phyloP scores from a whole-genome alignment of 139 green algal species.

The Chlorella ohadii region DNA sequence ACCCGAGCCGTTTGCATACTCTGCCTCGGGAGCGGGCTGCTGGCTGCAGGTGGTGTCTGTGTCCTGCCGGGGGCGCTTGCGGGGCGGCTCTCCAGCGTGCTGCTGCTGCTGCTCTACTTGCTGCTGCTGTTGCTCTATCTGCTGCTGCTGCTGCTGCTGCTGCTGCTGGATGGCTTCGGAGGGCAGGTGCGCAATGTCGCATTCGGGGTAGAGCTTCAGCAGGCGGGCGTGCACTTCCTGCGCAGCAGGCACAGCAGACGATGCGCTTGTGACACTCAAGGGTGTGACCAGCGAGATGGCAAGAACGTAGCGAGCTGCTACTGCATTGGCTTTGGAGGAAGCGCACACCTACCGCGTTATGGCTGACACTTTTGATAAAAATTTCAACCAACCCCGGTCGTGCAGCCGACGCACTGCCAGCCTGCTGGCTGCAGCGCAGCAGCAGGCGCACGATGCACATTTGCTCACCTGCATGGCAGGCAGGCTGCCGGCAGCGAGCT shows the following conservation, averaged over 20 bases:
- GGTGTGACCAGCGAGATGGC: too few species aligned
- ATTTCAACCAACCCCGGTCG: too few species aligned
- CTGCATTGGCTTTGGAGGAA: too few species aligned
- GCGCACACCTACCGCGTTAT: too few species aligned
- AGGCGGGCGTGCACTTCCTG: slow-evolving; percentile 79
- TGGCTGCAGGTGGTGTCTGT: not conserved
- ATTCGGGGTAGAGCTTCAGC: slow-evolving; percentile 75
- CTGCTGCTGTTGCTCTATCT: not conserved
- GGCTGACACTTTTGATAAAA: too few species aligned
- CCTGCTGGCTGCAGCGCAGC: not conserved
- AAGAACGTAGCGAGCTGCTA: too few species aligned
- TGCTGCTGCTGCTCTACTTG: not conserved
- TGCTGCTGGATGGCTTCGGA: slow-evolving; percentile 68
- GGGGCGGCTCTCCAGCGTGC: not conserved
- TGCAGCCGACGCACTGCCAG: too few species aligned
- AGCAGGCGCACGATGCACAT: too few species aligned
- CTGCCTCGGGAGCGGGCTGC: not conserved
- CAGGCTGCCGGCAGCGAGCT: slow-evolving; percentile 45
- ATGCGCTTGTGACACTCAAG: too few species aligned
- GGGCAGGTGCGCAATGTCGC: slow-evolving; percentile 78
- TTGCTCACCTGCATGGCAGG: slow-evolving; percentile 49
- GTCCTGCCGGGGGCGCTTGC: slow-evolving; percentile 9
- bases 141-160: not conserved
- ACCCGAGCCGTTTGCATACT: not conserved
- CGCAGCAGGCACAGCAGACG: not conserved